Evolutionary conservation across 371 early-diverging fungal genomes (phyloP).

Genomic region (Encephalitozoon hellem): DNA sequence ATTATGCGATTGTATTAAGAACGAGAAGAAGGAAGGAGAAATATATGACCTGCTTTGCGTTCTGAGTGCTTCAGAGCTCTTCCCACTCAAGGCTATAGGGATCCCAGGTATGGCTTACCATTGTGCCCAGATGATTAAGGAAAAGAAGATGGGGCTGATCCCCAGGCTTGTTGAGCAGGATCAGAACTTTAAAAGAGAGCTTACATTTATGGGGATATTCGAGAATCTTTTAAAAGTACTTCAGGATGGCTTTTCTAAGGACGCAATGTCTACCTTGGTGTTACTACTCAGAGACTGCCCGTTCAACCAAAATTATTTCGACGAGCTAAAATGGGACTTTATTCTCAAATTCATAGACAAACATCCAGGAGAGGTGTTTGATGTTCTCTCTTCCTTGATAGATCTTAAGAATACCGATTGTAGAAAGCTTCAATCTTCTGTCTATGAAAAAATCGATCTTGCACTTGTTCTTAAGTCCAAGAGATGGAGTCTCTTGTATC

Average conservation of each 20-base stretch:
- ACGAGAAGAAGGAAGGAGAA: neutral
- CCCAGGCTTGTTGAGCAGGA: neutral
- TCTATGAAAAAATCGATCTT: neutral
- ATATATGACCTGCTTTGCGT: neutral
- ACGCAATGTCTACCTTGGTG: neutral
- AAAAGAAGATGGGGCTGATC: neutral
- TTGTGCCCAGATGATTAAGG: neutral
- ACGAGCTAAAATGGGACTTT: slow-evolving; percentile 15
- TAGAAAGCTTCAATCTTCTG: neutral
- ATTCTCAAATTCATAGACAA: neutral
- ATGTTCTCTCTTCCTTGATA: neutral
- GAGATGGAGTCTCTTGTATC: slow-evolving; percentile 8
- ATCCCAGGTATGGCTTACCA: neutral
- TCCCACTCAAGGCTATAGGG: neutral
- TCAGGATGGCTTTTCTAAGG: neutral
- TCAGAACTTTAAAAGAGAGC: slow-evolving; percentile 15
- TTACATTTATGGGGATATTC: slow-evolving; percentile 23
- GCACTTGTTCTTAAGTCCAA: neutral
- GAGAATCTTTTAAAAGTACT: neutral
- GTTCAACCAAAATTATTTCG: slow-evolving; percentile 35
- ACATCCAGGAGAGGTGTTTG: neutral
- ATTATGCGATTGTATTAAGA: neutral
- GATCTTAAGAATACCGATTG: slow-evolving; percentile 25
- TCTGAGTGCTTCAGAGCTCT: neutral
- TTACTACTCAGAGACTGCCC: neutral